Base-by-base conservation (phyloP, 805 yeast species). In the Hanseniaspora occidentalis region DNA sequence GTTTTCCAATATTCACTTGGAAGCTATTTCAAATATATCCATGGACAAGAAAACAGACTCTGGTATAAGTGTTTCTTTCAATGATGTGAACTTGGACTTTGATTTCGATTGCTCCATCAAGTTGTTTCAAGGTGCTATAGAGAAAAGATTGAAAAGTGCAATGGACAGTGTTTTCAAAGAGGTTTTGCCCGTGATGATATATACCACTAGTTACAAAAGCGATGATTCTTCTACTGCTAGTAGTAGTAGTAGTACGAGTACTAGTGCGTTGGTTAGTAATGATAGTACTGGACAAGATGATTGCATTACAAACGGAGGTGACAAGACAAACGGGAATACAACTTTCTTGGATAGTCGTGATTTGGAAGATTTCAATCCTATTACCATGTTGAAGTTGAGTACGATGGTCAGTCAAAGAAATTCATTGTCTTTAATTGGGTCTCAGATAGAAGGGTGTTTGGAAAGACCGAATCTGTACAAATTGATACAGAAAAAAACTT, bases 391-490 rank as follows among this genome's bases (percentile, higher is more conserved):
- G 53, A 70, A 80, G 51, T 66, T 88, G 11, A 71, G 82, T 1
- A 70, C 83, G 4, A 63, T 89, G 43, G 72, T 76, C 37, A 74
- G 79, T 13, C 77, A 89, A 2, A 72, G 96, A 47, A 85, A 83
- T 48, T 84, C 96, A 0, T 66, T 89, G 45, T 75, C 83, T n/a
- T 58, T 89, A 37, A 67, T 72, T 20, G 70, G 83, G 1, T 77
- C 83, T 1, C n/a, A 17, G 64, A 69, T 20, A 76, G 50, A 51
- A 8, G 60, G 61, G 9, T 57, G 61, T 42, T 37, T 60, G 27
- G 62, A 58, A 45, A 56, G 60, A 44, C 60, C 58, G 35, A 58
- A 58, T 38, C 43, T 59, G 25, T 25, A 16, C n/a, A 42, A 42
- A 16, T 33, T 41, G 22, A 22, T 41, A 20, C 29, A 31, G 8